Evolutionary conservation across 805 yeast genomes (phyloP).

Genomic region (Ogataea kodamae): DNA sequence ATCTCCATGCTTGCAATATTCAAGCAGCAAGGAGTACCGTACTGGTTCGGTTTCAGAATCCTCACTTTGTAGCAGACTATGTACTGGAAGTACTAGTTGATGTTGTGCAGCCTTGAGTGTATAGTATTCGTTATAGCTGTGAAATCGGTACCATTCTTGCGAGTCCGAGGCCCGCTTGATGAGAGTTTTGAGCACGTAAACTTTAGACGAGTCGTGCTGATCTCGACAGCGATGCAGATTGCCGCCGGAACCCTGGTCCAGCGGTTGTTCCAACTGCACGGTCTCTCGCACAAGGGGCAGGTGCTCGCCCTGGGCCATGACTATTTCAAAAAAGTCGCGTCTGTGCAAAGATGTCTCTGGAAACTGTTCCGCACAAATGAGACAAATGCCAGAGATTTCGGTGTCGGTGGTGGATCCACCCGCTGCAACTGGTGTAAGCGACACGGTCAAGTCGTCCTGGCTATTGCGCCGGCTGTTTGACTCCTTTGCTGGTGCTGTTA

Average conservation of each 20-base stretch:
- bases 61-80: conserved; percentile 17
- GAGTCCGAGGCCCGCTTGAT: conserved; percentile 7
- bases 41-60: conserved; percentile 4
- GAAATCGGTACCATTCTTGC: conserved; percentile 11
- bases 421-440: conserved; percentile 10
- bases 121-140: conserved; percentile 30
- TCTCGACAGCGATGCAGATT: conserved; percentile 21
- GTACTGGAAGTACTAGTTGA: conserved; percentile 10
- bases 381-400: conserved; percentile 6
- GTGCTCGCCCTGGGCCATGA: background rate
- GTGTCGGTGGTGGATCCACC: conserved; percentile 18
- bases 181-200: conserved; percentile 17
- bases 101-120: conserved; percentile 17
- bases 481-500: conserved; percentile 33
- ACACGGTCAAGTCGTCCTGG: conserved; percentile 22
- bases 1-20: conserved; percentile 47
- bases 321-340: background rate
- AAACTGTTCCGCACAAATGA: conserved; percentile 3
- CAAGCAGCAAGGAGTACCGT: conserved; percentile 36
- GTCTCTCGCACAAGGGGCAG: conserved; percentile 1
- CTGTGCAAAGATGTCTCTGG: conserved; percentile 7
- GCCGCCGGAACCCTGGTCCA: conserved; percentile 35
- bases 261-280: conserved; percentile 14
- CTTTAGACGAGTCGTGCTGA: conserved; percentile 2
- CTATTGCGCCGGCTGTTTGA: conserved; percentile 24